Evolutionary conservation across 257 asterid species (phyloP).

Genomic region (Solanum medicagineum): DNA sequence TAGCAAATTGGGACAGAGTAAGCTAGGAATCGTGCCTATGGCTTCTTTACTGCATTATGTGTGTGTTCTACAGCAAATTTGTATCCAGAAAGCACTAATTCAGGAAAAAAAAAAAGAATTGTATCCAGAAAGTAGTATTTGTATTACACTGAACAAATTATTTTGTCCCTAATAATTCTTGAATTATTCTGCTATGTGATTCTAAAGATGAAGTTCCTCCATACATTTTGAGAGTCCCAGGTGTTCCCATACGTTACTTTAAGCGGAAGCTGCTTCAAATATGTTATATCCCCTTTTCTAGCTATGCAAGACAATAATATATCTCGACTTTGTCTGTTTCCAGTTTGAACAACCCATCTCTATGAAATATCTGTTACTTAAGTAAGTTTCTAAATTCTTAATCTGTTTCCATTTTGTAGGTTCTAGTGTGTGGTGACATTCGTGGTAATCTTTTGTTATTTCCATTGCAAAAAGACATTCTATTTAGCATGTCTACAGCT

Average conservation of each 20-base stretch:
- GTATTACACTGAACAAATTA: not conserved
- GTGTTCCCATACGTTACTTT: not conserved
- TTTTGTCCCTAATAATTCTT: not conserved
- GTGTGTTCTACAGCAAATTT: not conserved
- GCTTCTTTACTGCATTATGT: not conserved
- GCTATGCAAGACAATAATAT: not conserved
- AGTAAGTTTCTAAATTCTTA: not conserved
- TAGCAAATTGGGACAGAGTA: not conserved
- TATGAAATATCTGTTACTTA: not conserved
- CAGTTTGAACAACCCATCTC: not conserved
- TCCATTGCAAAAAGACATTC: slow-evolving; percentile 41
- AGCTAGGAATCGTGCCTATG: not conserved
- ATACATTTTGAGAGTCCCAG: not conserved
- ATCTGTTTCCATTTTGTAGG: slow-evolving; percentile 36
- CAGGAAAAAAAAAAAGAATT: no score
- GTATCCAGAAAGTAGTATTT: not conserved
- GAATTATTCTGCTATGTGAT: not conserved
- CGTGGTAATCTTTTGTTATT: slow-evolving; percentile 82
- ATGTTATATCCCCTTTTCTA: not conserved
- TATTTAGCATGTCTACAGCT: slow-evolving; percentile 24
- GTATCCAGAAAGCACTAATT: not conserved
- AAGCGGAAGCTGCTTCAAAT: not conserved
- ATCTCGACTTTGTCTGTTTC: not conserved
- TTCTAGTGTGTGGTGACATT: slow-evolving; percentile 86
- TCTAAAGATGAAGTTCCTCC: not conserved